phyloP scores from a whole-genome alignment of 805 yeast species.

The Priceomyces melissophilus region DNA sequence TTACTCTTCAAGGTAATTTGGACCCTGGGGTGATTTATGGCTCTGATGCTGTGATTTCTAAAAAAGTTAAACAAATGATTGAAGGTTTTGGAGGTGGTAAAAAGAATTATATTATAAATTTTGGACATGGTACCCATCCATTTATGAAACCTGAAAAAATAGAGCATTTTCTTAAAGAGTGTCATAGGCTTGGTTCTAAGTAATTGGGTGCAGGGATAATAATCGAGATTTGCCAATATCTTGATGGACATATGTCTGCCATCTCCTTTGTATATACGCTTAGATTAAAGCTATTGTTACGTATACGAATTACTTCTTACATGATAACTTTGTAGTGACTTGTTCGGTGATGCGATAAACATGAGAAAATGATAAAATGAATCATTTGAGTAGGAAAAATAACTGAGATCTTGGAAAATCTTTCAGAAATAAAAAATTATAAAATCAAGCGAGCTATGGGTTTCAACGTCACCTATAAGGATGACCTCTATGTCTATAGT shows the following conservation, averaged over 20 bases:
- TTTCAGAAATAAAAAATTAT: too few relatives aligned
- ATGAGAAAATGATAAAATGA: too few relatives aligned
- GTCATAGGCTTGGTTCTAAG: conserved; percentile 69
- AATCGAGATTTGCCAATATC: neutral
- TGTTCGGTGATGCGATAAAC: too few relatives aligned
- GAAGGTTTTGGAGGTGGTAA: conserved; percentile 92
- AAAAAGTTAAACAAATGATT: conserved; percentile 85
- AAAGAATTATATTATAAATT: conserved; percentile 84
- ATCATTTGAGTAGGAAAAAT: too few relatives aligned
- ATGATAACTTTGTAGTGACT: too few relatives aligned
- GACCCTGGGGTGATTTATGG: conserved; percentile 97
- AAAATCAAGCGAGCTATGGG: neutral
- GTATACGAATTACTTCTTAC: neutral
- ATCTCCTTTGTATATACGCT: neutral
- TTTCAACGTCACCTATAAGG: neutral
- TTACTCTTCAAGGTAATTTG: conserved; percentile 87
- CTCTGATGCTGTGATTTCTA: conserved; percentile 70
- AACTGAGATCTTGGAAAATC: too few relatives aligned
- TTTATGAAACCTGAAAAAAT: conserved; percentile 93
- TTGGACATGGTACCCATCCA: conserved; percentile 98
- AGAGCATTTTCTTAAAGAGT: conserved; percentile 79
- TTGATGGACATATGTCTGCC: neutral
- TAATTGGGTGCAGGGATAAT: neutral
- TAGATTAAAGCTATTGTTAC: neutral
- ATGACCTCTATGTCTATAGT: conserved; percentile 49